These are phyloP conservation scores for Blastobotrys ciferrii DNA, from an alignment of 1,139 yeast species.

Conservation along the genomic window DNA sequence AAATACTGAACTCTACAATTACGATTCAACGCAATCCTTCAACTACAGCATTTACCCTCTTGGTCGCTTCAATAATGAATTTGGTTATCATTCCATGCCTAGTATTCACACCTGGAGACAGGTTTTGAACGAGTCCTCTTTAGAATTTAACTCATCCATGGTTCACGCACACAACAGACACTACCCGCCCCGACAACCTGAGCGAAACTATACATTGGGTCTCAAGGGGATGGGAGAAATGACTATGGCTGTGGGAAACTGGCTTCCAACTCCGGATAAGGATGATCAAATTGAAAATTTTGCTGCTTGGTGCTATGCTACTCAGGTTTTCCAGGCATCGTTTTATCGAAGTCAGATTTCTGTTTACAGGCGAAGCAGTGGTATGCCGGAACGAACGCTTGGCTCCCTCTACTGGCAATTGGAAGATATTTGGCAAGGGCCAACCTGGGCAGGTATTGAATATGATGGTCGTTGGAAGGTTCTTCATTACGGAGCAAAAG, in stretches of 20 bases:
- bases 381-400: conserved; percentile 6
- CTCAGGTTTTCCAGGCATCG: conserved; percentile 9
- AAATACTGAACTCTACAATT: conserved; percentile 6
- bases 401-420: conserved; percentile 10
- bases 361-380: conserved; percentile 7
- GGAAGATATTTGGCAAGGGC: conserved; percentile 11
- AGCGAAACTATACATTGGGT: conserved; percentile 1
- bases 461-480: conserved; percentile 10
- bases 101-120: conserved; percentile 9
- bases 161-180: conserved; percentile 8
- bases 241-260: conserved; percentile 6
- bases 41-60: conserved; percentile 4
- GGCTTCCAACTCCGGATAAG: background rate
- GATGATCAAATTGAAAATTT: conserved; percentile 5
- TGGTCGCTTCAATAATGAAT: conserved; percentile 6
- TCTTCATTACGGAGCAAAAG: conserved; percentile 3
- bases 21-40: background rate
- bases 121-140: conserved; percentile 6
- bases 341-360: conserved; percentile 6
- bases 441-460: conserved; percentile 10
- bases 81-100: conserved; percentile 10
- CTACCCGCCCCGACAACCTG: conserved; percentile 4
- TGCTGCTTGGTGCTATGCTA: conserved; percentile 8
- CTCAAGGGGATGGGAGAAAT: conserved; percentile 7
- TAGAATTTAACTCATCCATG: conserved; percentile 6